Evolutionary conservation across 2,329 filamentous ascomycete genomes (phyloP).

Genomic region (Emydomyces testavorans): DNA sequence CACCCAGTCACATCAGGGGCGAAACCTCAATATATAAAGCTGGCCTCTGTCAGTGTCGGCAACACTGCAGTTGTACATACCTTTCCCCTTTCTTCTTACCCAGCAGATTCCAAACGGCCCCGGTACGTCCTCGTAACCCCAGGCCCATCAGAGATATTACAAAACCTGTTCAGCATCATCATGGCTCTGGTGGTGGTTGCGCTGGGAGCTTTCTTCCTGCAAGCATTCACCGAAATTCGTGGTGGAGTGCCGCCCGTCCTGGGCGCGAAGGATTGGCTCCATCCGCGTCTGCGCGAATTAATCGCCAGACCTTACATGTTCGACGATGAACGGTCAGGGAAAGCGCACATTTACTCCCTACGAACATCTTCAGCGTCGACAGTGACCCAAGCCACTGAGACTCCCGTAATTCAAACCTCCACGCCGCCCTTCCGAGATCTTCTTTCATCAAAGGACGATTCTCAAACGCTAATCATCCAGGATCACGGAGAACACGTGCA

Average conservation of each 20-base stretch:
- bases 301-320: constrained; percentile 33
- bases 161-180: constrained; percentile 46
- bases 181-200: constrained; percentile 51
- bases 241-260: constrained; percentile 47
- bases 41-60: constrained; percentile 70
- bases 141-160: constrained; percentile 41
- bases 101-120: constrained; percentile 37
- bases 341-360: constrained; percentile 16
- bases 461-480: constrained; percentile 13
- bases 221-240: constrained; percentile 50
- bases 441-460: constrained; percentile 22
- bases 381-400: constrained; percentile 11
- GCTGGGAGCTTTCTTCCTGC: constrained; percentile 51
- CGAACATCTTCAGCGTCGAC: constrained; percentile 12
- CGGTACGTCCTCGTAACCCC: constrained; percentile 61
- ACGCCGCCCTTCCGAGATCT: constrained; percentile 21
- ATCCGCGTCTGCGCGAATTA: constrained; percentile 37
- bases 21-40: constrained; percentile 53
- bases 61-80: constrained; percentile 71
- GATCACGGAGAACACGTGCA: constrained; percentile 12
- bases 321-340: constrained; percentile 17
- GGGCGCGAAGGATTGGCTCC: constrained; percentile 46
- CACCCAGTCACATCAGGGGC: constrained; percentile 39
- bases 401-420: constrained; percentile 11
- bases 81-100: constrained; percentile 50